These are phyloP conservation scores for Rhizopogon roseolus DNA, from an alignment of 768 basidiomycete genomes.

Conservation along the genomic window DNA sequence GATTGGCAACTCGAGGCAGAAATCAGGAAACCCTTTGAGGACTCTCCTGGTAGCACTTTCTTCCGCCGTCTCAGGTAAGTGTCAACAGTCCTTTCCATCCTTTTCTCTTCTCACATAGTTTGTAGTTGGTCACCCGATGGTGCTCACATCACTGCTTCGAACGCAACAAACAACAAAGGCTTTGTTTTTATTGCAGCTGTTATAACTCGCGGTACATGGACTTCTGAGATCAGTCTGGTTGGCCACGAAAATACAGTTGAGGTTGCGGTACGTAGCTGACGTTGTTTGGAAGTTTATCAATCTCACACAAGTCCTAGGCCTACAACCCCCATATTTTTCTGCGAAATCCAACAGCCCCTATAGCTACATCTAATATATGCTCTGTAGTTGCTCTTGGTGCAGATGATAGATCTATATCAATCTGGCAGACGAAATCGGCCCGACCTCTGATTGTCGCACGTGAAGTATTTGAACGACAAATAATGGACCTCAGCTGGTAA, in stretches of 20 bases:
- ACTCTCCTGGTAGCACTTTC: slow-evolving; percentile 93
- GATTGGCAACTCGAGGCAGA: slow-evolving; percentile 87
- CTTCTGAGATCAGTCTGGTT: slow-evolving; percentile 88
- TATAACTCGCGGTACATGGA: slow-evolving; percentile 86
- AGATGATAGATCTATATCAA: slow-evolving; percentile 88
- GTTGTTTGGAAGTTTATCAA: neutral
- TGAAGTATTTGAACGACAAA: slow-evolving; percentile 91
- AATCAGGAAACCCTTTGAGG: slow-evolving; percentile 86
- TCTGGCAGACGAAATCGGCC: slow-evolving; percentile 94
- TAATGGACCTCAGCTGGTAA: slow-evolving; percentile 94
- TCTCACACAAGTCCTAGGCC: slow-evolving; percentile 39
- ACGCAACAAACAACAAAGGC: slow-evolving; percentile 93
- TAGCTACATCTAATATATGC: slow-evolving; percentile 80
- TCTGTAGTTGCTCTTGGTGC: slow-evolving; percentile 92
- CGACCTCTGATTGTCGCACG: slow-evolving; percentile 89
- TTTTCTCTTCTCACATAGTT: neutral
- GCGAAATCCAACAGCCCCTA: slow-evolving; percentile 59
- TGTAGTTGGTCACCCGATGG: slow-evolving; percentile 97
- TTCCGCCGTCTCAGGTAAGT: slow-evolving; percentile 81
- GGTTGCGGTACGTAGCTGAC: slow-evolving; percentile 64
- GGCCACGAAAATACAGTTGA: slow-evolving; percentile 98
- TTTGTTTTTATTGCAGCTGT: slow-evolving; percentile 98
- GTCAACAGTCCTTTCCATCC: neutral
- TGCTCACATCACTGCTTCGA: slow-evolving; percentile 96
- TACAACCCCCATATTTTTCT: slow-evolving; percentile 97